These are phyloP conservation scores for Actinomortierella wolfii DNA, from an alignment of 371 early-diverging fungal genomes.

Conservation along the genomic window DNA sequence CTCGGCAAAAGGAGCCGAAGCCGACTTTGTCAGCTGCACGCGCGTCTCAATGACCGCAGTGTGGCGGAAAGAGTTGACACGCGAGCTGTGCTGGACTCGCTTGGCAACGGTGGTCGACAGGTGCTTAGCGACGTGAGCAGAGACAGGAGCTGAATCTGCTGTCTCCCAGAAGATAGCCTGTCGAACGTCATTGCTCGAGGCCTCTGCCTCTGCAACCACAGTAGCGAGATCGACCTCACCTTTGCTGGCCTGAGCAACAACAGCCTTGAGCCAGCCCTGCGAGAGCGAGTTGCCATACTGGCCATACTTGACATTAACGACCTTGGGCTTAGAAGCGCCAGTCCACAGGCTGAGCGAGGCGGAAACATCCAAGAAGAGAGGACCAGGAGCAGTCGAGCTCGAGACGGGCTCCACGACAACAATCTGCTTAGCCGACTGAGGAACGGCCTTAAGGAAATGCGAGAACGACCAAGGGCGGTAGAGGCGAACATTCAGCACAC, in stretches of 20 bases:
- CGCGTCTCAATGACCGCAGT: slow-evolving; percentile 66
- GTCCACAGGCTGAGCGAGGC: slow-evolving; percentile 69
- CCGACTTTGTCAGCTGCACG: slow-evolving; percentile 51
- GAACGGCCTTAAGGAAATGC: slow-evolving; percentile 70
- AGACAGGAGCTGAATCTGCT: slow-evolving; percentile 55
- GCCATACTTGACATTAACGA: slow-evolving; percentile 44
- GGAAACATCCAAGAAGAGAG: slow-evolving; percentile 71
- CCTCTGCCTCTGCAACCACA: slow-evolving; percentile 14
- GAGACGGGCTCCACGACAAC: slow-evolving; percentile 63
- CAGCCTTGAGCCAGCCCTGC: slow-evolving; percentile 29
- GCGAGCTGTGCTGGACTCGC: slow-evolving; percentile 44
- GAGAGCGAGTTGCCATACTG: slow-evolving; percentile 25
- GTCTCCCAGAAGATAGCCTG: slow-evolving; percentile 76
- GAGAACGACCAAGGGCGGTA: slow-evolving; percentile 83
- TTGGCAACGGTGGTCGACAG: slow-evolving; percentile 52
- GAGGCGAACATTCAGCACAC: slow-evolving; percentile 75
- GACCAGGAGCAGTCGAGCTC: slow-evolving; percentile 48
- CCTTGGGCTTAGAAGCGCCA: slow-evolving; percentile 27
- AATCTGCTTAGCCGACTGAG: slow-evolving; percentile 59
- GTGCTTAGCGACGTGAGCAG: slow-evolving; percentile 54
- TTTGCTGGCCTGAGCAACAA: slow-evolving; percentile 25
- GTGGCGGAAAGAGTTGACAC: slow-evolving; percentile 63
- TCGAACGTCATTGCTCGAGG: slow-evolving; percentile 29
- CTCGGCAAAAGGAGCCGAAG: slow-evolving; percentile 43
- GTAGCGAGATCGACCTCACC: slow-evolving; percentile 20